A percentile compares a stretch with the other conserved stretches of the same genome.
Evolutionary conservation across 2,329 filamentous ascomycete genomes (phyloP).

Genomic region (Penicillium sp.): DNA sequence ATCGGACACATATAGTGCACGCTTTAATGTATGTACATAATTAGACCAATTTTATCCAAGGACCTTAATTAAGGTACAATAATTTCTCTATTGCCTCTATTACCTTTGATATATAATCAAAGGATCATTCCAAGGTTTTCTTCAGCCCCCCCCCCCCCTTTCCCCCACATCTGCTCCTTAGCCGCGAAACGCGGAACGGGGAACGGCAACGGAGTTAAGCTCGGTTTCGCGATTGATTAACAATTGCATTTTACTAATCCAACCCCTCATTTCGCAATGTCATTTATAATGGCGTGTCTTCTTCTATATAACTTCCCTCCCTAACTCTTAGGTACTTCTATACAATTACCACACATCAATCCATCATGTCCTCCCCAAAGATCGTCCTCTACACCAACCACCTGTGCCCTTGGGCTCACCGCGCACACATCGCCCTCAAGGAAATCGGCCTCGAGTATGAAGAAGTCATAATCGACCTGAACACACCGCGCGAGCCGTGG

Average conservation of each 20-base stretch:
- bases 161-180: conserved; percentile 19
- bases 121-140: neutral
- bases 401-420: conserved; percentile 70
- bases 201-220: conserved; percentile 5
- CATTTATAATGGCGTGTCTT: conserved; percentile 16
- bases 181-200: neutral
- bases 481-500: conserved; percentile 66
- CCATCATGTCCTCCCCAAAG: conserved; percentile 42
- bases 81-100: neutral
- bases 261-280: conserved; percentile 24
- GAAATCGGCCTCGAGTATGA: conserved; percentile 67
- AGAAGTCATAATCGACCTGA: conserved; percentile 71
- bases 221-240: conserved; percentile 19
- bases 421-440: conserved; percentile 68
- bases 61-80: conserved; percentile 10
- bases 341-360: neutral
- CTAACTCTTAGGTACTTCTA: conserved; percentile 10
- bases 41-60: conserved; percentile 25
- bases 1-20: conserved; percentile 25
- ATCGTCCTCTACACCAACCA: conserved; percentile 72
- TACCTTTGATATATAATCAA: neutral
- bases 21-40: conserved; percentile 36
- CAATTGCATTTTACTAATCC: conserved; percentile 28
- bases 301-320: conserved; percentile 8
- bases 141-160: no score